Base-by-base conservation (phyloP, 495 filamentous ascomycete genomes). In the Rostrohypoxylon terebratum region DNA sequence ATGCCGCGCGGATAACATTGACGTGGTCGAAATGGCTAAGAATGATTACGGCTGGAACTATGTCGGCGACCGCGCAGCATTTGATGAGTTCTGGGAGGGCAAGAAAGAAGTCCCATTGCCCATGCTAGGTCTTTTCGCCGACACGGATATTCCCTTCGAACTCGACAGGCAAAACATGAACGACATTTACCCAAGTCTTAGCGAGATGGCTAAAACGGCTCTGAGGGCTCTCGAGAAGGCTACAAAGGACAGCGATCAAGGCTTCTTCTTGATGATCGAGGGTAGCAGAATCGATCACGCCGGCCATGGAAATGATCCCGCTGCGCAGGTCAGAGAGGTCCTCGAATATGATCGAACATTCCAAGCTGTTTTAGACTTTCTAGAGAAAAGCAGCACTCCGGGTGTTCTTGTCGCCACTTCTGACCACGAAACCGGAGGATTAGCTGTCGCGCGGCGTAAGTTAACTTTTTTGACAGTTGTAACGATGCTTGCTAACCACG, bases 241-340 rank as follows among this genome's bases (percentile, higher is more conserved):
- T 0, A 98, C 96, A 0, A 84, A 88, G 76, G 87, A 93, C 75
- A 93, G 87, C 60, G 93, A 98, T 23, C 88, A 97, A 79, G 96
- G 96, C 1, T 99, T 99, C 85, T 98, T 99, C 83, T 79, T 99
- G 65, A 96, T 99, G 95, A 95, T 99, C 66, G 96, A 99, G 79
- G 96, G 96, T 4, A 94, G 92, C 72, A 86, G 96, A 34, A 98
- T 99, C 71, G 96, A 99, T 71, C 96, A 99, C 78, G 94, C 96
- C 2, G 96, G 94, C 11, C 96, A 99, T 75, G 89, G 88, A 59
- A 99, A 99, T 73, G 96, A 99, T 77, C 96, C 96, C 1, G 94
- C 92, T 10, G 94, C 96, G 0, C 96, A 98, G 77, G 96, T 98
- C 8, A 89, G 95, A 63, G 96, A 99, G 76, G 94, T 98, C 0